Evolutionary conservation across 371 early-diverging fungal species (phyloP), one percentile per base, ranked within the genome.

Genomic region (Lichtheimia ramosa): DNA sequence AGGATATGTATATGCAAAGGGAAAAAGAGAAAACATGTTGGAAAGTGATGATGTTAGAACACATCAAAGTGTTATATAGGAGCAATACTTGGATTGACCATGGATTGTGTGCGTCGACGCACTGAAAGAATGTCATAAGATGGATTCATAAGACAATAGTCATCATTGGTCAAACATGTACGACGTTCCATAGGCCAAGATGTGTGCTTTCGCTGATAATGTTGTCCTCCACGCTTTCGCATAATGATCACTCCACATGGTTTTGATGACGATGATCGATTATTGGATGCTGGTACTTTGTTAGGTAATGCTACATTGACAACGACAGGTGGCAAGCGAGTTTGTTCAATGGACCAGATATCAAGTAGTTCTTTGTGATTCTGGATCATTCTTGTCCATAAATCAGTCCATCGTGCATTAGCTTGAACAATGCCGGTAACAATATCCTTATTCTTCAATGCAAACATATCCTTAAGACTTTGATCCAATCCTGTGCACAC

Each of bases 401-500:
- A 24, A 18, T 55, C 13, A 1, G 65, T 65, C 65, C 65, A 65
- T 25, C 49, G 51, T 7, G 59, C 52, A 42, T 65, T 65, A 20
- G 56, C 28, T 27, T 59, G 65, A 6, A 65, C 54, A 15, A 65
- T 42, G n/a, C 48, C 39, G 27, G 59, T 51, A 46, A 65, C 49
- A 46, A 54, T 54, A 4, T 24, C 52, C 15, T 27, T 41, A 48
- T 24, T 56, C 41, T 34, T 56, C 6, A 16, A 41, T 4, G 25
- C 43, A 24, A 43, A 55, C 5, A 69, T 61, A 1, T 65, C 62
- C 55, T 66, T 67, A 16, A 73, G 48, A 20, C 68, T 65, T 14
- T 69, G 68, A 25, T 75, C 75, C 18, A 79, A 59, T 2, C 73
- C 73, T 4, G 67, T 73, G 51, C 67, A 69, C 3, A 73, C 73